A percentile compares a stretch with the other conserved stretches of the same genome.
These are phyloP conservation scores for Colletotrichum noveboracense DNA, from an alignment of 2,329 filamentous ascomycete genomes.

Conservation along the genomic window DNA sequence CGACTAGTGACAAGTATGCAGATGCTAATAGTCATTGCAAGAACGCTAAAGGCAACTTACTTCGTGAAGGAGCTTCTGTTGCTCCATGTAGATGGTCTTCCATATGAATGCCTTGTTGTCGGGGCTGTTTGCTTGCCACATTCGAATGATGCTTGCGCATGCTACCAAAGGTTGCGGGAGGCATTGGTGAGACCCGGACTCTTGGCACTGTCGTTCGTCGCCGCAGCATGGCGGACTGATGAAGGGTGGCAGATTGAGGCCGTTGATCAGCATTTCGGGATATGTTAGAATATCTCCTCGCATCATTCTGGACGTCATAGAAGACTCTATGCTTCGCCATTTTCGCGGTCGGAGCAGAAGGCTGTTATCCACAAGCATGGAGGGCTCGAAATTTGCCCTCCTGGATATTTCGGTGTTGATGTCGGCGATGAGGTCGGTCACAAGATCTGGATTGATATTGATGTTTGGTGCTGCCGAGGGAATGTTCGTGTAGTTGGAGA, in stretches of 20 bases:
- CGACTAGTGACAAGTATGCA: rapidly evolving
- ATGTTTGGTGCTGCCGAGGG: not conserved
- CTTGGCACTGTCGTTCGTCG: not conserved
- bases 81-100: not conserved
- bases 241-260: not conserved
- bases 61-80: not conserved
- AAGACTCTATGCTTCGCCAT: not conserved
- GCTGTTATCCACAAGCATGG: not conserved
- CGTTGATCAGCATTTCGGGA: not conserved
- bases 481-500: not conserved
- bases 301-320: not conserved
- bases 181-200: not conserved
- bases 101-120: not conserved
- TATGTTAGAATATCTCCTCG: not conserved
- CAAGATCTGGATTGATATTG: not conserved
- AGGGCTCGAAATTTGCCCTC: not conserved
- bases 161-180: not conserved
- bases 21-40: rapidly evolving
- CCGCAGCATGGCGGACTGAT: not conserved
- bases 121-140: not conserved
- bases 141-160: not conserved
- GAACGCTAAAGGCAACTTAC: not conserved
- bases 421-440: not conserved
- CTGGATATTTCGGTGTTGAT: not conserved
- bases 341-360: not conserved